A percentile compares a stretch with the other conserved stretches of the same genome.
Conservation (phyloP, 2,329 filamentous ascomycete species). For the Cercospora zeina region DNA sequence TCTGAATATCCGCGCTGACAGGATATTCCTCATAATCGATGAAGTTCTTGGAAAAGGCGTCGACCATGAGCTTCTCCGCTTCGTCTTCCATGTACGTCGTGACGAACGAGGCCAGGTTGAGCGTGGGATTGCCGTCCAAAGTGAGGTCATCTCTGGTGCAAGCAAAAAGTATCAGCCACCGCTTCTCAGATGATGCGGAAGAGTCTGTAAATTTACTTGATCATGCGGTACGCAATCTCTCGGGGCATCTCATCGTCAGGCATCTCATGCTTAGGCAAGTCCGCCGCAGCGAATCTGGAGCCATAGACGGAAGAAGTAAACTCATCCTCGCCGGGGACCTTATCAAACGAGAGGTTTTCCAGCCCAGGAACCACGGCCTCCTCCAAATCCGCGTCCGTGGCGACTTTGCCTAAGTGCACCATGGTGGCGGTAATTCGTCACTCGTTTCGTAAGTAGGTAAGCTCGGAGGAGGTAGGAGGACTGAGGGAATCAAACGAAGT, state of each 20-base stretch:
- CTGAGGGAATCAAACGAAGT: background rate
- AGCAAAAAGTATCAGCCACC: background rate
- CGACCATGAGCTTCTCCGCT: slow-evolving; percentile 90
- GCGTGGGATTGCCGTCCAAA: slow-evolving; percentile 21
- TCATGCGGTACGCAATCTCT: slow-evolving; percentile 93
- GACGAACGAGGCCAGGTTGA: slow-evolving; percentile 84
- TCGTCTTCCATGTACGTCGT: slow-evolving; percentile 98
- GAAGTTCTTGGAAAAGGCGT: slow-evolving; percentile 92
- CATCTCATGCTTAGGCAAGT: slow-evolving; percentile 82
- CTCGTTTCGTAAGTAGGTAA: background rate
- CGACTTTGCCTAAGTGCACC: slow-evolving; percentile 41
- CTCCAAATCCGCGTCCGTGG: slow-evolving; percentile 37
- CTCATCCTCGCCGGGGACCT: slow-evolving; percentile 51
- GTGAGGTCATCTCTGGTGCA: background rate
- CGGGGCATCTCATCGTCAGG: slow-evolving; percentile 87
- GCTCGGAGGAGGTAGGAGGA: background rate
- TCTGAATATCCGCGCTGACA: slow-evolving; percentile 63
- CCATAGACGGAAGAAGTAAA: slow-evolving; percentile 85
- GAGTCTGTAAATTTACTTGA: slow-evolving; percentile 70
- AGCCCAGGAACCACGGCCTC: slow-evolving; percentile 48
- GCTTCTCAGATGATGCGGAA: no score
- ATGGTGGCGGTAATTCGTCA: slow-evolving; percentile 30
- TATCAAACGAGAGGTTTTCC: slow-evolving; percentile 50
- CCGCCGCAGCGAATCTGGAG: slow-evolving; percentile 75
- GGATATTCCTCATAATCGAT: slow-evolving; percentile 56